phyloP scores from a whole-genome alignment of 2,329 filamentous ascomycete species.

The Paraphaeosphaeria sporulosa region DNA sequence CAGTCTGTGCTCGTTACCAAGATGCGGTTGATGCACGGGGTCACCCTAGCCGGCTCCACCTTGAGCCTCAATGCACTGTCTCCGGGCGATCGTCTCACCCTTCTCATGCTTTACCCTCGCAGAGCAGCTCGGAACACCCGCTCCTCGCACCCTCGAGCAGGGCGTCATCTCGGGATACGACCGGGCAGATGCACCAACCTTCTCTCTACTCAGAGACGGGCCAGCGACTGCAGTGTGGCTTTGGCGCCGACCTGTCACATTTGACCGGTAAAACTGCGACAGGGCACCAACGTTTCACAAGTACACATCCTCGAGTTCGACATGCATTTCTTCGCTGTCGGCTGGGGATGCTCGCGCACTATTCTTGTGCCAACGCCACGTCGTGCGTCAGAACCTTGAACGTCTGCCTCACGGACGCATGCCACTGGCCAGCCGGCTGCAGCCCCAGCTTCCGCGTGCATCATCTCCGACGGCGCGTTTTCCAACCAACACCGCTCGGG shows the following conservation, averaged over 20 bases:
- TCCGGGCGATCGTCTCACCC: conserved; percentile 24
- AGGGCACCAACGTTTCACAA: conserved; percentile 44
- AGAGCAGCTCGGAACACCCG: background rate
- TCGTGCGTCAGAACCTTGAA: conserved; percentile 38
- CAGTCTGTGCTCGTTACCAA: conserved; percentile 43
- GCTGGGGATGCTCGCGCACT: conserved; percentile 31
- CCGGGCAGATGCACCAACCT: conserved; percentile 17
- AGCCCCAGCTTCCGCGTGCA: conserved; percentile 34
- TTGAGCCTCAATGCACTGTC: conserved; percentile 30
- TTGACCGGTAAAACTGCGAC: conserved; percentile 35
- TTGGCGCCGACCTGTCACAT: conserved; percentile 23
- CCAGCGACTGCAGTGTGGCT: conserved; percentile 9
- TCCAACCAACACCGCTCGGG: conserved; percentile 31
- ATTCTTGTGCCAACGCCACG: conserved; percentile 40
- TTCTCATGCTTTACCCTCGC: background rate
- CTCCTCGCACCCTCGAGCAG: conserved; percentile 13
- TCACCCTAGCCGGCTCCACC: conserved; percentile 33
- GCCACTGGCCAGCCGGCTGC: conserved; percentile 40
- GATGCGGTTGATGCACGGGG: conserved; percentile 32
- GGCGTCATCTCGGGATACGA: conserved; percentile 21
- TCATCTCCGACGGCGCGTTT: conserved; percentile 22
- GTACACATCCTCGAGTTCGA: conserved; percentile 25
- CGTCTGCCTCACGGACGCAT: conserved; percentile 25
- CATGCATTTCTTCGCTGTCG: conserved; percentile 20
- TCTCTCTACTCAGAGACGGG: conserved; percentile 7